Base-by-base conservation (phyloP, 1,284 basidiomycete genomes). In the Ganoderma sp. region DNA sequence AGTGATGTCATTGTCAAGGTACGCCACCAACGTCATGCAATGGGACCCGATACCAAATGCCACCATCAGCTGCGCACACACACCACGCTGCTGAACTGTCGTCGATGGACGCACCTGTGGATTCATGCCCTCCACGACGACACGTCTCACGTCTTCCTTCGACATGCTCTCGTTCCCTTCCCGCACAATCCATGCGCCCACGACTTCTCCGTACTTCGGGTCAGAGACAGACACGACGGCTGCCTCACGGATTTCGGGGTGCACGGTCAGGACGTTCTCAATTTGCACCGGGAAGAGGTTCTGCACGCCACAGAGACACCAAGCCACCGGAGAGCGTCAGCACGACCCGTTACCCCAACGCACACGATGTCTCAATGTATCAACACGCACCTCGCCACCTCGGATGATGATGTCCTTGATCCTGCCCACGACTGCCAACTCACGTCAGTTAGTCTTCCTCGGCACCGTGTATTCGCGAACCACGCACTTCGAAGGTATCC, bases 341-440 rank as follows among this genome's bases (percentile, higher is more conserved):
- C 9, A 54, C 34, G n/a, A 17, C 22, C 12, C 22, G 15, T 41
- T 22, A 15, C n/a, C 32, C 34, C 19, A 10, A 45, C 39, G 22
- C 48, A 14, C 48, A 52, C 48, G 48, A 41, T 43, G 39, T 50
- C 32, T 22, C n/a, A 43, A 22, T 8, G 32, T 32, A 62, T 22
- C 4, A 14, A 48, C 28, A 54, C 73, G 15, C 70, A 90, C 90
- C 83, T 95, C 93, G 73, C 94, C 94, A 34, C 94, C 94, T 22
- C 94, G 90, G 72, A 96, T 96, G 76, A 96, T 94, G 62, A 96
- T 87, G 77, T 96, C 94, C 84, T 93, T 94, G 66, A 88, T 90
- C 66, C 93, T 84, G 45, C 93, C 90, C 56, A 94, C 91, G 69
- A 95, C 92, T 93, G 60, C 39, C 58, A 25, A 14, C 41, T 41